Evolutionary conservation across 2,329 filamentous ascomycete genomes (phyloP), one percentile per base, ranked within the genome.

Genomic region (Zopfia rhizophila): DNA sequence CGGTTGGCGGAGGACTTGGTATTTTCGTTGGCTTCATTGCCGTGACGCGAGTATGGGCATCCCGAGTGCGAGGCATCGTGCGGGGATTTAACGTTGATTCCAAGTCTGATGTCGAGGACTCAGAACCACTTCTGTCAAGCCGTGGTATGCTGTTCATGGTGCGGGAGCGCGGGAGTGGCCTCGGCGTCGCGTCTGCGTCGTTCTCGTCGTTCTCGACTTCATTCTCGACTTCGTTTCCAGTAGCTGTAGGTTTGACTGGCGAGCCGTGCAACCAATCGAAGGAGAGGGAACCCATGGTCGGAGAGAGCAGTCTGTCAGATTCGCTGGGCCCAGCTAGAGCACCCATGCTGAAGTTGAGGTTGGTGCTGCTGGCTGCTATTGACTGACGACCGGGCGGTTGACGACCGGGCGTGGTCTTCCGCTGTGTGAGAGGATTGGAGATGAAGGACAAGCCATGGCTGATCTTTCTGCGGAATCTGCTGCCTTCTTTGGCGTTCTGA

Each of bases 91-190:
- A 21, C 5, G 29, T 19, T n/a, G 40, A 23, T 14, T 48, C 35
- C 4, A 23, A 12, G 18, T 17, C 27, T 17, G 23, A 18, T 13
- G 28, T 19, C 13, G 50, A 50, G 1, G 46, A 42, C 14, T 45
- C 40, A 19, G 51, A 50, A 13, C 47, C 56, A 3, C 38, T 41
- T 21, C 50, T 55, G 23, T 50, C 53, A 3, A 58, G 58, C 4
- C 61, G 60, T 7, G 68, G 65, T 29, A 71, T 66, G 53, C 59
- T 66, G 53, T 65, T 69, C 49, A 63, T 48, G 11, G 67, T 69
- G 18, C 55, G 63, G 16, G 65, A 65, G 35, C 63, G 60, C 17
- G 64, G 60, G 4, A 66, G 38, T 7, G 42, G 19, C 33, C 45
- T 60, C 2, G 56, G 56, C 14, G 55, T 63, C 3, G 45, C 40